A percentile compares a stretch with the other conserved stretches of the same genome.
Conservation (phyloP, 2,329 filamentous ascomycete genomes). For the Hymenoscyphus salicellus region DNA sequence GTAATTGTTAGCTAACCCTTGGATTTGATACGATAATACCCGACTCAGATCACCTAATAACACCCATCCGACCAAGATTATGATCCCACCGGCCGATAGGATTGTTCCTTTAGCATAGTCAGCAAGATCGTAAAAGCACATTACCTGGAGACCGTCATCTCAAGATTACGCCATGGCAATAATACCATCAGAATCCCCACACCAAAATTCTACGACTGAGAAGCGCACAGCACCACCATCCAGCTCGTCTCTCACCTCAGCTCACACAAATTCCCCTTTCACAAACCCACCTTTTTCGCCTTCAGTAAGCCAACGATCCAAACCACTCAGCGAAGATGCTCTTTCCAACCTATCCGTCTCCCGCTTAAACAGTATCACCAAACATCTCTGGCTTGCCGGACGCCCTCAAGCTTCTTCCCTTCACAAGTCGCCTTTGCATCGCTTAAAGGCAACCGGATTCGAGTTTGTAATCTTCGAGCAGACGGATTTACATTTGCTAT, state of each 20-base stretch:
- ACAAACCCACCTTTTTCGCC: not conserved
- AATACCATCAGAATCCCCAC: not conserved
- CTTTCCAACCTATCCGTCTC: not conserved
- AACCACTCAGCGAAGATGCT: constrained; percentile 3
- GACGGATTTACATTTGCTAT: constrained; percentile 38
- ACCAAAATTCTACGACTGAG: not conserved
- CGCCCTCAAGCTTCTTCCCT: constrained; percentile 5
- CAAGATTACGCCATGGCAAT: not conserved
- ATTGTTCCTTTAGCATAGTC: not conserved
- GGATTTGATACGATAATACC: no score
- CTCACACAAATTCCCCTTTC: not conserved
- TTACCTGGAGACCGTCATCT: not conserved
- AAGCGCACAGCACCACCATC: not conserved
- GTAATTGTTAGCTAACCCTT: no score
- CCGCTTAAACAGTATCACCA: constrained; percentile 27
- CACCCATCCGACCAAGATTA: no score
- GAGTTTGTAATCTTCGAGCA: constrained; percentile 37
- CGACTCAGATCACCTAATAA: no score
- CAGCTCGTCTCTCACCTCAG: not conserved
- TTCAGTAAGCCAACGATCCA: constrained; percentile 4
- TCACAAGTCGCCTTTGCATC: constrained; percentile 31
- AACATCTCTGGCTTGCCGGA: constrained; percentile 19
- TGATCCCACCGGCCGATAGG: no score
- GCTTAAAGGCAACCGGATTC: constrained; percentile 32
- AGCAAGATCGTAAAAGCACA: not conserved